These are phyloP conservation scores for Microsporum audouinii DNA, from an alignment of 2,329 filamentous ascomycete species.

Conservation along the genomic window DNA sequence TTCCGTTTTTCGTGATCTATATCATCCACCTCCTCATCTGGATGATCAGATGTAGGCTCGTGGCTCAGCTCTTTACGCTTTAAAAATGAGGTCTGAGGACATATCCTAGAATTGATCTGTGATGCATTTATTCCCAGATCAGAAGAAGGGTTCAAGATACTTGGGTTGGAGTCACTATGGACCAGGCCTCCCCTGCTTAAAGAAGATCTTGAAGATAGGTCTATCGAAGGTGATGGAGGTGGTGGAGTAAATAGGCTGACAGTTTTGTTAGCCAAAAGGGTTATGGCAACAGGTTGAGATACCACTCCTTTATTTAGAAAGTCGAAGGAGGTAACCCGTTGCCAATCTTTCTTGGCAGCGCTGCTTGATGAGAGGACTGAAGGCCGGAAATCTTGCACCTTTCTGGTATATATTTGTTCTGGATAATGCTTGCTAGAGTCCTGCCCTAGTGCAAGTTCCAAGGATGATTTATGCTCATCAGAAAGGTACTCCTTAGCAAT, in stretches of 20 bases:
- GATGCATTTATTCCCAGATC: constrained; percentile 21
- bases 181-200: constrained; percentile 23
- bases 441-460: constrained; percentile 32
- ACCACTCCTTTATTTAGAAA: constrained; percentile 42
- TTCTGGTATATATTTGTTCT: constrained; percentile 36
- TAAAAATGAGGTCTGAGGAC: constrained; percentile 11
- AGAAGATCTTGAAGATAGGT: constrained; percentile 28
- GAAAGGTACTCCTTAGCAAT: constrained; percentile 40
- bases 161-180: constrained; percentile 22
- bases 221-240: constrained; percentile 28
- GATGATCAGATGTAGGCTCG: neutral
- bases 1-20: constrained; percentile 32
- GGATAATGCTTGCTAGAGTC: constrained; percentile 31
- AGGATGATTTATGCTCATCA: constrained; percentile 29
- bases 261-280: constrained; percentile 41
- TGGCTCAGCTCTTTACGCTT: neutral
- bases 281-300: constrained; percentile 42
- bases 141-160: constrained; percentile 23
- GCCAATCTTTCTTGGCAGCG: constrained; percentile 35
- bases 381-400: constrained; percentile 34
- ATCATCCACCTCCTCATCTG: constrained; percentile 16
- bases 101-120: constrained; percentile 22
- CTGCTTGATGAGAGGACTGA: constrained; percentile 38
- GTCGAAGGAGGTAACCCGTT: constrained; percentile 47
- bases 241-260: constrained; percentile 41